These are phyloP conservation scores for Suillus spraguei DNA, from an alignment of 768 basidiomycete genomes.

Conservation along the genomic window DNA sequence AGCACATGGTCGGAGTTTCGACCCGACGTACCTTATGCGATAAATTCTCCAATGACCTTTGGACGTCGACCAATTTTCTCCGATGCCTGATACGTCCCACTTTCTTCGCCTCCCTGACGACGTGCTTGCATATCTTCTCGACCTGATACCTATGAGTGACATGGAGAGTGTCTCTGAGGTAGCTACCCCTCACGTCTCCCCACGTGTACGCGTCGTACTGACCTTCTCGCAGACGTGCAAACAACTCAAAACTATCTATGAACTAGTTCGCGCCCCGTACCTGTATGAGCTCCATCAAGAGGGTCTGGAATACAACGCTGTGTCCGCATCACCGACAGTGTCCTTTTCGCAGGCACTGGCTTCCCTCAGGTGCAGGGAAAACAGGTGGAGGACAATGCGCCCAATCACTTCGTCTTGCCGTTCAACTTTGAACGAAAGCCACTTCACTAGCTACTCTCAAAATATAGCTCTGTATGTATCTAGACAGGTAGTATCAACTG, in stretches of 20 bases:
- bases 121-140: not conserved
- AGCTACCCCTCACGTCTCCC: not conserved
- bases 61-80: not conserved
- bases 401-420: not conserved
- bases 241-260: not conserved
- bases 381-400: constrained; percentile 2
- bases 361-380: not conserved
- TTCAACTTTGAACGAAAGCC: not conserved
- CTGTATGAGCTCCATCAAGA: not conserved
- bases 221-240: not conserved
- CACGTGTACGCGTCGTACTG: not conserved
- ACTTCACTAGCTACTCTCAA: not conserved
- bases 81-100: not conserved
- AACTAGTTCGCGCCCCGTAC: not conserved
- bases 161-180: not conserved
- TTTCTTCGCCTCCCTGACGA: not conserved
- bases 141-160: not conserved
- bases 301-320: not conserved
- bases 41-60: not conserved
- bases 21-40: not conserved
- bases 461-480: constrained; percentile 1
- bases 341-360: not conserved
- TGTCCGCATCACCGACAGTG: not conserved
- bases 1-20: not conserved
- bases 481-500: not conserved